Base-by-base conservation (phyloP, 805 yeast species). In the Hanseniaspora clermontiae region DNA sequence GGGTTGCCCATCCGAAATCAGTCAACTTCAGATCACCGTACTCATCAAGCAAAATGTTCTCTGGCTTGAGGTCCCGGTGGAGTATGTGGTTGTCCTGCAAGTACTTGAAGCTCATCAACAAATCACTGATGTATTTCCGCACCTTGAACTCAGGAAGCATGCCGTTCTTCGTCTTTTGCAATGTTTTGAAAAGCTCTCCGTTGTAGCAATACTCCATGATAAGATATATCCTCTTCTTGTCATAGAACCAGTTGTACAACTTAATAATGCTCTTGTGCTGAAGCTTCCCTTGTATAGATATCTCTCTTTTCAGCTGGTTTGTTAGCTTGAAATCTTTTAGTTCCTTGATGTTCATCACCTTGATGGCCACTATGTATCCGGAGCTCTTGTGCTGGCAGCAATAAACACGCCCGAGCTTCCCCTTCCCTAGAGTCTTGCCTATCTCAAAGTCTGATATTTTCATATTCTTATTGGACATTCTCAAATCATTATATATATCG, bases 1-100 rank as follows among this genome's bases (percentile, higher is more conserved):
- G 60, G 2, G 90, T 91, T 57, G 95, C 84, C 97, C 97, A 91
- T 14, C 98, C 98, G 67, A 93, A 91, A 70, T 91, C 98, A 19
- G 96, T 84, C 40, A 91, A 75, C 66, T 90, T 91, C 55, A 91
- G 75, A 27, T 78, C 78, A 60, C 89, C 86, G 64, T 87, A 80
- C 59, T 82, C 77, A 7, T 88, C 87, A 11, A 91, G 72, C 45
- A 91, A 70, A 51, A 91, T 85, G 63, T 91, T 91, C 66, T 93
- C 97, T 0, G 97, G 97, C 68, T 91, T 91, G 61, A 91, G 80
- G 66, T 91, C 98, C 59, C 97, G 76, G 65, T 91, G 98, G 31
- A 91, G 85, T 46, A 93, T 81, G 61, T 83, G 80, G 63, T 83
- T 86, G 38, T 77, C 71, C 68, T 91, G 97, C 60, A 93, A 72